Evolutionary conservation across 495 filamentous ascomycete genomes (phyloP).

Genomic region (Penicillium angulare): DNA sequence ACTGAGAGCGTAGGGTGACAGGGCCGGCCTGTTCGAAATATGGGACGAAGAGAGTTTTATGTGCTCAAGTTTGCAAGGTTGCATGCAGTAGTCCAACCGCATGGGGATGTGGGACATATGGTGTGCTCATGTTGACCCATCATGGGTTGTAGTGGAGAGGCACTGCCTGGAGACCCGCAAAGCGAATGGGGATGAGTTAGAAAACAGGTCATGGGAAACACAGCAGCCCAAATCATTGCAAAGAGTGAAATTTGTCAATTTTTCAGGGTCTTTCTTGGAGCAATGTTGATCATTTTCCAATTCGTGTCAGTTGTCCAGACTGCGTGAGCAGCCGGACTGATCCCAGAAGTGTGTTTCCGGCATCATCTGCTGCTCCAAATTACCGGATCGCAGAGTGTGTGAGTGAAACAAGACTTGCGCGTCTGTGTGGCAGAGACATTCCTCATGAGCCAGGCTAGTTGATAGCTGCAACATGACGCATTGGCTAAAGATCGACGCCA

Average conservation of each 20-base stretch:
- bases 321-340: not conserved
- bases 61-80: not conserved
- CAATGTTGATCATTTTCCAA: slow-evolving; percentile 13
- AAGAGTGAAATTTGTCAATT: not conserved
- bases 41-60: slow-evolving; percentile 12
- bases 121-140: slow-evolving; percentile 1
- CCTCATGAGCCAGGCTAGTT: slow-evolving; percentile 12
- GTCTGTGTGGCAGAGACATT: slow-evolving; percentile 13
- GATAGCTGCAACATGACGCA: slow-evolving; percentile 19
- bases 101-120: slow-evolving; percentile 21
- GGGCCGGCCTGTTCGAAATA: not conserved
- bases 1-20: not conserved
- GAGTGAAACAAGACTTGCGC: slow-evolving; percentile 6
- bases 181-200: slow-evolving; percentile 1
- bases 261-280: not conserved
- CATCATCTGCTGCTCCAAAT: slow-evolving; percentile 5
- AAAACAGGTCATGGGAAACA: not conserved
- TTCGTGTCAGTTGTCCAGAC: not conserved
- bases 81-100: slow-evolving; percentile 25
- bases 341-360: not conserved
- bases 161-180: slow-evolving; percentile 3
- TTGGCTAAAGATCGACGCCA: slow-evolving; percentile 16
- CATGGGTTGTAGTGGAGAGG: slow-evolving; percentile 1
- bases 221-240: not conserved
- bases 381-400: not conserved